Base-by-base conservation (phyloP, 1,284 basidiomycete genomes). In the Moniliella sp. region DNA sequence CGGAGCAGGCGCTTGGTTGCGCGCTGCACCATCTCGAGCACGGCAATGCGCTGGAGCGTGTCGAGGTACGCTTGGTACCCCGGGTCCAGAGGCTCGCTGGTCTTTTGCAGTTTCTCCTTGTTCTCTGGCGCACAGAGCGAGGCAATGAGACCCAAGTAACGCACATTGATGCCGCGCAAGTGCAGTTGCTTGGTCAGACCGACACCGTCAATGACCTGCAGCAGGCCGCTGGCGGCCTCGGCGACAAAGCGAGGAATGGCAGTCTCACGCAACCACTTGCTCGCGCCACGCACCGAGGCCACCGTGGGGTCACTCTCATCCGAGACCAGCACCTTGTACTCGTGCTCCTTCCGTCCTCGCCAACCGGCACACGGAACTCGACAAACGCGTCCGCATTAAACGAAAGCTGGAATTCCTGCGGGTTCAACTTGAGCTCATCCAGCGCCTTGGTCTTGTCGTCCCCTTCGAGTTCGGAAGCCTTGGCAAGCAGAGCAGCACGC, bases 331-430 rank as follows among this genome's bases (percentile, higher is more conserved):
- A 40, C 42, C 32, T 49, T 39, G 19, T 48, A 37, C 34, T 45
- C 43, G 29, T 41, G 14, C 25, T 35, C 36, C 26, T 19, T 28
- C n/a, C 31, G 10, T 39, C 35, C 15, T 49, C 38, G 12, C 34
- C 31, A 11, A 29, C 23, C 9, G 43, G 39, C 5, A 49, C 33
- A 33, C 41, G 40, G 37, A 47, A 46, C 31, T 61, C 40, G 58
- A 69, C 67, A 39, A 69, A 71, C 10, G 69, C 69, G 46, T 71
- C 69, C 3, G 69, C 65, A 59, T 71, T 69, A 64, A 69, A 69
- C 31, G 59, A 48, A 18, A 71, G 61, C 39, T 64, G 58, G 50
- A 70, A 70, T 31, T 61, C 21, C 34, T 32, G 8, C 35, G 43
- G 9, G 32, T 35, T 31, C 27, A 43, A 34, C 13, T 30, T 33